These are phyloP conservation scores for Stachybotrys chartarum DNA, from an alignment of 2,329 filamentous ascomycete species.

Conservation along the genomic window DNA sequence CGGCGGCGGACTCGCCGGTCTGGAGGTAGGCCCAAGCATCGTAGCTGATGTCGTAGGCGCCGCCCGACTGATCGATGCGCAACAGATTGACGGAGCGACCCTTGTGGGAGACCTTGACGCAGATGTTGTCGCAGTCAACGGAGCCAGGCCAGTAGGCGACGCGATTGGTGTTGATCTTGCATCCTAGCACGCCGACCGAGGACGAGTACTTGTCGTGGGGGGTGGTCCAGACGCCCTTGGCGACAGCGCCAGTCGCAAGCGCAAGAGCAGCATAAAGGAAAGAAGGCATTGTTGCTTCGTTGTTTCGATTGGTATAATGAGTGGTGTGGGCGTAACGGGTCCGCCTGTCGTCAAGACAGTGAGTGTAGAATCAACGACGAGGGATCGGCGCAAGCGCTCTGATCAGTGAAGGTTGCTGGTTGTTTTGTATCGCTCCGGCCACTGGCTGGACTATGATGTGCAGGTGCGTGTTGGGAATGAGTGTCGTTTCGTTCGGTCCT, in stretches of 20 bases:
- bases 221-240: constrained; percentile 19
- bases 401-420: neutral
- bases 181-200: constrained; percentile 47
- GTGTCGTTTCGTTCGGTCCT: neutral
- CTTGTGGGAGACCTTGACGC: constrained; percentile 37
- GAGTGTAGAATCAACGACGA: neutral
- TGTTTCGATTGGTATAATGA: neutral
- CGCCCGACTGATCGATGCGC: constrained; percentile 42
- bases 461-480: neutral
- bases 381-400: neutral
- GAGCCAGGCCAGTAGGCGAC: constrained; percentile 46
- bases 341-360: neutral
- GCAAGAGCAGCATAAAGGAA: neutral
- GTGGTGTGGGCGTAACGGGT: neutral
- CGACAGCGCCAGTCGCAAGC: neutral
- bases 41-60: constrained; percentile 46
- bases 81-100: constrained; percentile 45
- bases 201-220: constrained; percentile 45
- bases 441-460: neutral
- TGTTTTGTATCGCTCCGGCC: neutral
- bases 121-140: constrained; percentile 42
- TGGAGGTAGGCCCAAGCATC: constrained; percentile 49
- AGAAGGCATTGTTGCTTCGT: neutral
- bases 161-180: constrained; percentile 47
- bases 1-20: constrained; percentile 30